Base-by-base conservation (phyloP, 1,139 yeast species). In the Scheffersomyces parashehatae region DNA sequence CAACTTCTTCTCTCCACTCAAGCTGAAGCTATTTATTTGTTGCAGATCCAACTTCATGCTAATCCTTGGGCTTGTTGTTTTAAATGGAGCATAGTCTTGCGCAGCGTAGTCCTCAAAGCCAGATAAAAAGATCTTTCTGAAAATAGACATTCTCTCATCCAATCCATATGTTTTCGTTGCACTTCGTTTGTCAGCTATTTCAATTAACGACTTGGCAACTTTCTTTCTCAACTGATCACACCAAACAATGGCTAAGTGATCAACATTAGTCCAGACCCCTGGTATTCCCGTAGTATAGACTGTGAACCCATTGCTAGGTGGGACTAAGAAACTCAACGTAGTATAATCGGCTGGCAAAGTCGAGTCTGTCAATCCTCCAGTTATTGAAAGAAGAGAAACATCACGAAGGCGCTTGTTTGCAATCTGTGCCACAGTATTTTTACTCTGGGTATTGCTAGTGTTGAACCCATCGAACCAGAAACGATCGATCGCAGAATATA, bases 211-310 rank as follows among this genome's bases (percentile, higher is more conserved):
- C 37, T 73, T 70, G 10, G 88, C 85, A 3, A 93, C 53, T 6
- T 76, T 79, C 35, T 76, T 72, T 43, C 99, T 76, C 34, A 90
- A 67, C 60, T 93, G 98, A 47, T 84, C 87, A 65, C 99, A 95
- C 99, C 99, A 95, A 1, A 91, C 96, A 42, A 95, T 84, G 0
- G 99, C 98, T 53, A 90, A 75, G 65, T 95, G 99, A 62, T 95
- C 99, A 37, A 91, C 82, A 0, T 97, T 88, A 0, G 97, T 85
- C 97, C 98, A 93, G 0, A 93, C 97, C 6, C 76, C 77, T 0
- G 97, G 97, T 8, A 93, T 86, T 0, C 96, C 90, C 0, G 93
- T 83, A 0, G 97, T 80, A 54, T 83, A 88, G 0, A 86, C 87
- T 0, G 96, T 81, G 52, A 93, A 85, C 0, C 97, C 98, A 57